A percentile compares a stretch with the other conserved stretches of the same genome.
phyloP scores from a whole-genome alignment of 139 green algal genomes.

The Haematococcus sp. region DNA sequence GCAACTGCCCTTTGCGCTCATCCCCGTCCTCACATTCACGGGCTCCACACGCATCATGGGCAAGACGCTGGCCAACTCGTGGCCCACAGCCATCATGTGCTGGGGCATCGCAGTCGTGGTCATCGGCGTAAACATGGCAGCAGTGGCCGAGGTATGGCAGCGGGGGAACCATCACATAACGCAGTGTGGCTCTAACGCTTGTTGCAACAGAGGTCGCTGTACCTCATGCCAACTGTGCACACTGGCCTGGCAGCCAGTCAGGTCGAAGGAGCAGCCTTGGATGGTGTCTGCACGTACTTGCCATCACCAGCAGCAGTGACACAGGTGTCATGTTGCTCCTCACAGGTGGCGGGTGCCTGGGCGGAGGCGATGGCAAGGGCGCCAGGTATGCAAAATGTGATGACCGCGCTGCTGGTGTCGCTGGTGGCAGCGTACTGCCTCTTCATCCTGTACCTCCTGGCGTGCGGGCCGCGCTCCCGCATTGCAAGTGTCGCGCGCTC shows the following conservation, averaged over 20 bases:
- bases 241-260: background rate
- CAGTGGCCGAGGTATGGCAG: background rate
- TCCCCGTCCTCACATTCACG: conserved; percentile 60
- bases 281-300: background rate
- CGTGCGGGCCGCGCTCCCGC: no score
- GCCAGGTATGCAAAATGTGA: no score
- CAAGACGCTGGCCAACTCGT: conserved; percentile 34
- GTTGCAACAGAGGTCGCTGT: no score
- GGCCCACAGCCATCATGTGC: background rate
- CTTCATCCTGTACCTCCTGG: conserved; percentile 7
- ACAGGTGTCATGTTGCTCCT: background rate
- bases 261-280: background rate
- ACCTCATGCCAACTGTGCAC: background rate
- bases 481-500: no score
- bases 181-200: background rate
- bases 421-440: background rate
- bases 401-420: background rate
- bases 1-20: conserved; percentile 65
- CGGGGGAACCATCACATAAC: background rate
- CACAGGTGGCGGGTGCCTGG: background rate
- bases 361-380: background rate
- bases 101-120: conserved; percentile 41
- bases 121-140: conserved; percentile 41
- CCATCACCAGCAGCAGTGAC: background rate
- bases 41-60: conserved; percentile 52